These are phyloP conservation scores for Gaultheria prostrata DNA, from an alignment of 148 eudicot species.

Conservation along the genomic window DNA sequence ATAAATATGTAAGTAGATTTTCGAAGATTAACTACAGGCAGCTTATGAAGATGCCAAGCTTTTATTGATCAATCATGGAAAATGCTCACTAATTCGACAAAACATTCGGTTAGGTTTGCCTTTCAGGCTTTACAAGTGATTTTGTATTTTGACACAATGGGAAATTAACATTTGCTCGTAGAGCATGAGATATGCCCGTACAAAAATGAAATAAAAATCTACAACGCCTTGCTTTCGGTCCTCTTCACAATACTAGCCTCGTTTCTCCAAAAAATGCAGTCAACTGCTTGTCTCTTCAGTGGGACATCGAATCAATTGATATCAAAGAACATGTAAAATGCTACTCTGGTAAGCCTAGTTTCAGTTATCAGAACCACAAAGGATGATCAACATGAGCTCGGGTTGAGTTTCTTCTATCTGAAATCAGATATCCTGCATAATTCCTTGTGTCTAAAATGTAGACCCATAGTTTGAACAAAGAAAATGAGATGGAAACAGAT, in stretches of 20 bases:
- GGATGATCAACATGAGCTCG: not conserved
- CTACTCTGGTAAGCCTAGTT: not conserved
- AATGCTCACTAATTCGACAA: not conserved
- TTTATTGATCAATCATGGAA: not conserved
- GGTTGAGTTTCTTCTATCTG: not conserved
- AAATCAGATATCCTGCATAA: not conserved
- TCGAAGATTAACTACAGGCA: not conserved
- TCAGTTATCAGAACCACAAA: not conserved
- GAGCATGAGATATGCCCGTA: not conserved
- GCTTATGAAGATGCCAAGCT: not conserved
- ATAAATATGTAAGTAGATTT: not conserved
- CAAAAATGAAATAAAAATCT: not conserved
- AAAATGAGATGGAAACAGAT: not conserved
- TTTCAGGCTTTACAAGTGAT: not conserved
- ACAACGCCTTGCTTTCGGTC: not conserved
- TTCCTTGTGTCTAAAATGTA: not conserved
- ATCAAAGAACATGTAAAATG: not conserved
- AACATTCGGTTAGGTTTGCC: not conserved
- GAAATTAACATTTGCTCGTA: not conserved
- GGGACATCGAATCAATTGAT: not conserved
- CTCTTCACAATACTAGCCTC: slow-evolving; percentile 5
- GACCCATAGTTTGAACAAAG: not conserved
- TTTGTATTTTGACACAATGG: not conserved
- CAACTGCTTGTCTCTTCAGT: not conserved
- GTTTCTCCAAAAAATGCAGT: not conserved